Conservation (phyloP, 83 land plant species). For the Picea mariana region DNA sequence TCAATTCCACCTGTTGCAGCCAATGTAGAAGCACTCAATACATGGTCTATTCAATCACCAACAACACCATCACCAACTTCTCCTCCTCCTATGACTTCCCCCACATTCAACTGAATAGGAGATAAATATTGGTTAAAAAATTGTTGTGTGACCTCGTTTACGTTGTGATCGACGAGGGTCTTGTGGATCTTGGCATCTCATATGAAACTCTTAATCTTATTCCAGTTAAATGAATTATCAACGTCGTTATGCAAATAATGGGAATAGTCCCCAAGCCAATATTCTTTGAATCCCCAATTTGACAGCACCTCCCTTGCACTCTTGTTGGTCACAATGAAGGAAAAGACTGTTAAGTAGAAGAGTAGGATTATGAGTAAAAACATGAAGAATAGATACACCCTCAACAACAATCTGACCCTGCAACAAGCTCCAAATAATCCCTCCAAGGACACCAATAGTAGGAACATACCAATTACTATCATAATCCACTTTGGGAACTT, state of each 20-base stretch:
- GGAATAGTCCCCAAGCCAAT: conserved; percentile 77
- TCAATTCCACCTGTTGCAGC: too few species aligned
- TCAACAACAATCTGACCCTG: conserved; percentile 30
- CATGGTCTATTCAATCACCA: too few species aligned
- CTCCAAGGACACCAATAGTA: conserved; percentile 35
- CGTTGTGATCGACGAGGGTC: conserved; percentile 26
- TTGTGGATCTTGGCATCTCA: conserved; percentile 59
- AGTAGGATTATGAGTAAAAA: conserved; percentile 44
- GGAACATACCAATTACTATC: conserved; percentile 28
- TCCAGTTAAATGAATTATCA: conserved; percentile 56
- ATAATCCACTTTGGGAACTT: too few species aligned
- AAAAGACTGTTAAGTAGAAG: conserved; percentile 38
- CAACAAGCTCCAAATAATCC: conserved; percentile 48
- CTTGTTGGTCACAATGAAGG: conserved; percentile 69
- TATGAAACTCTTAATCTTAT: conserved; percentile 76
- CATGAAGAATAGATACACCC: conserved; percentile 42
- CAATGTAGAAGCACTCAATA: too few species aligned
- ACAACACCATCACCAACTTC: too few species aligned
- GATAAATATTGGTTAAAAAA: conserved; percentile 42
- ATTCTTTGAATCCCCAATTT: conserved; percentile 73
- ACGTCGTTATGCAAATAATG: conserved; percentile 83
- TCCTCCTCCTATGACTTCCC: too few species aligned
- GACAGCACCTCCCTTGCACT: conserved; percentile 76
- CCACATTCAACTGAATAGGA: conserved; percentile 46
- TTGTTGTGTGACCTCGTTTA: conserved; percentile 12